Conservation (phyloP, 1,284 basidiomycete genomes). For the Leccinum angustisporum region DNA sequence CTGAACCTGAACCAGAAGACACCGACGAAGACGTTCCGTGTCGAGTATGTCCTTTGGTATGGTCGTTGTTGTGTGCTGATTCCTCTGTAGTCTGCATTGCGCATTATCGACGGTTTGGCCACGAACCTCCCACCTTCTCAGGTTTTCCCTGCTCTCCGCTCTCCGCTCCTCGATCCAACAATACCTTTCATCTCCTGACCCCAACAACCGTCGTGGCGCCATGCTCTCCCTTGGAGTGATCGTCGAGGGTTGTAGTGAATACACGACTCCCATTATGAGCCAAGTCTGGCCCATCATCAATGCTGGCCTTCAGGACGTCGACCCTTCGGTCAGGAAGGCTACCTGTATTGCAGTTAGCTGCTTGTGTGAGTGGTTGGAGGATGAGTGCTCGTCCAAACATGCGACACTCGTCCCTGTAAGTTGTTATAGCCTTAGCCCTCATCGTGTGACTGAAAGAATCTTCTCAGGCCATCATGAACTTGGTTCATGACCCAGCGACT, state of each 20-base stretch:
- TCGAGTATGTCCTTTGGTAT: constrained; percentile 54
- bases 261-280: constrained; percentile 90
- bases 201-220: constrained; percentile 84
- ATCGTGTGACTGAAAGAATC: neutral
- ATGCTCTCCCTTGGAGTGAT: constrained; percentile 95
- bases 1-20: constrained; percentile 87
- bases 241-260: constrained; percentile 98
- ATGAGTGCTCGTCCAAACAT: constrained; percentile 89
- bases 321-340: constrained; percentile 89
- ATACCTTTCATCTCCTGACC: constrained; percentile 82
- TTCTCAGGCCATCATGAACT: constrained; percentile 77
- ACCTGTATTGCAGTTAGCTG: constrained; percentile 97
- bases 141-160: constrained; percentile 96
- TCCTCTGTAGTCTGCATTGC: constrained; percentile 74
- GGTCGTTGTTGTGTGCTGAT: constrained; percentile 14
- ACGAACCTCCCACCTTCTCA: constrained; percentile 94
- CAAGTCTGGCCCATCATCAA: constrained; percentile 96
- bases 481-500: constrained; percentile 86
- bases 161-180: constrained; percentile 80
- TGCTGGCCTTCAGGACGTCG: constrained; percentile 81
- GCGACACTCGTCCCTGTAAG: constrained; percentile 82
- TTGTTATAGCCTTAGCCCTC: constrained; percentile 14
- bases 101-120: constrained; percentile 92
- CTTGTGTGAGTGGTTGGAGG: constrained; percentile 97
- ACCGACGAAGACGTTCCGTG: constrained; percentile 89